phyloP scores from a whole-genome alignment of 495 filamentous ascomycete genomes.

The Penicillium paradoxum region DNA sequence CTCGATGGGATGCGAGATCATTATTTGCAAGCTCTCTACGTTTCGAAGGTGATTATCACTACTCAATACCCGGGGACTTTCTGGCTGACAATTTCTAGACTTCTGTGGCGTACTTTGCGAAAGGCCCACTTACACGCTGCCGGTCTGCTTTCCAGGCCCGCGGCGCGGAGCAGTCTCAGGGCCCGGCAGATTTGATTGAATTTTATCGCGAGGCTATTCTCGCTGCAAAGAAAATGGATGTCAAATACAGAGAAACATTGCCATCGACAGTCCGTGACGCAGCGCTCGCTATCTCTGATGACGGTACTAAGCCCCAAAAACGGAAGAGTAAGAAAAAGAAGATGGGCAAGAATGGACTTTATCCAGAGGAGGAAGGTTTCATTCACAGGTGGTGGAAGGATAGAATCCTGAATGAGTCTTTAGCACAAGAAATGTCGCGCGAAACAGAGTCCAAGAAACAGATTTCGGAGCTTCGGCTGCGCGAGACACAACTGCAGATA shows the following conservation, averaged over 20 bases:
- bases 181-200: constrained; percentile 48
- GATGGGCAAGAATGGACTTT: constrained; percentile 71
- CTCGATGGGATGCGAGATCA: constrained; percentile 66
- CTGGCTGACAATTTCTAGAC: constrained; percentile 45
- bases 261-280: constrained; percentile 62
- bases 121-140: constrained; percentile 87
- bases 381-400: constrained; percentile 74
- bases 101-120: constrained; percentile 93
- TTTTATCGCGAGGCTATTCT: constrained; percentile 70
- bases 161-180: constrained; percentile 33
- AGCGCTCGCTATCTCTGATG: constrained; percentile 57
- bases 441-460: constrained; percentile 54
- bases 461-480: constrained; percentile 59
- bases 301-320: constrained; percentile 48
- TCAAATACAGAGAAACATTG: constrained; percentile 78
- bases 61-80: background rate
- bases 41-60: constrained; percentile 63
- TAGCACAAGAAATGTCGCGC: constrained; percentile 37
- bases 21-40: constrained; percentile 85
- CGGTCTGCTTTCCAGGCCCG: constrained; percentile 67
- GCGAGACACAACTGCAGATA: constrained; percentile 86
- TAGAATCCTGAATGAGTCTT: constrained; percentile 38
- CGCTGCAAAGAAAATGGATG: constrained; percentile 70
- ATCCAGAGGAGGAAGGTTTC: constrained; percentile 68
- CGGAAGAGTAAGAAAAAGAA: constrained; percentile 66